Evolutionary conservation across 1,139 yeast species (phyloP).

Genomic region (Zygosaccharomyces pseudobailii): DNA sequence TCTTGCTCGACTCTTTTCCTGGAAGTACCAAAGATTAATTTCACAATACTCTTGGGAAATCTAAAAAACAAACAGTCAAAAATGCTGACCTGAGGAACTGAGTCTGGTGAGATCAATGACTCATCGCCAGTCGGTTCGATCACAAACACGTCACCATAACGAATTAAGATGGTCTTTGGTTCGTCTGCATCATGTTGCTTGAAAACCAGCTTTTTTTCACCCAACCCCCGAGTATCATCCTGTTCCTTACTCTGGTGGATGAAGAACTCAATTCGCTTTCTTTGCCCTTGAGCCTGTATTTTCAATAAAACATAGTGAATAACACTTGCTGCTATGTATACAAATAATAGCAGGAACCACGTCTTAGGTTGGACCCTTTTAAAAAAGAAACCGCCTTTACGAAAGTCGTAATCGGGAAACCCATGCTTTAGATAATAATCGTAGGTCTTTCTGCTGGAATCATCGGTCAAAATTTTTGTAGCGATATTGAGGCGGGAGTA

Average conservation of each 20-base stretch:
- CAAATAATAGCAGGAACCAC: conserved; percentile 45
- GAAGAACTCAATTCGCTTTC: conserved; percentile 50
- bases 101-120: conserved; percentile 32
- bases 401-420: conserved; percentile 75
- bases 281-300: conserved; percentile 57
- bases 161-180: conserved; percentile 60
- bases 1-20: conserved; percentile 6
- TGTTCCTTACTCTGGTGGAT: conserved; percentile 48
- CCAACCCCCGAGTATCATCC: conserved; percentile 58
- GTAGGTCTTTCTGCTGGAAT: conserved; percentile 63
- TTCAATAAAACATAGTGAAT: conserved; percentile 57
- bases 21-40: conserved; percentile 14
- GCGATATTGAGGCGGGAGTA: conserved; percentile 74
- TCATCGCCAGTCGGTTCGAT: conserved; percentile 47
- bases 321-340: conserved; percentile 47
- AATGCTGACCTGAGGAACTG: conserved; percentile 42
- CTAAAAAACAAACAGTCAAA: conserved; percentile 53
- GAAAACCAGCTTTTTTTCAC: conserved; percentile 30
- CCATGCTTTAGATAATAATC: conserved; percentile 83
- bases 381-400: conserved; percentile 44
- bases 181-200: conserved; percentile 38
- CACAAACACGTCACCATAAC: conserved; percentile 68
- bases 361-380: conserved; percentile 38
- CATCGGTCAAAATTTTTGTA: conserved; percentile 65
- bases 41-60: conserved; percentile 30